Evolutionary conservation across 352 stramenopile species (phyloP).

Genomic region (Pythium dissimile): DNA sequence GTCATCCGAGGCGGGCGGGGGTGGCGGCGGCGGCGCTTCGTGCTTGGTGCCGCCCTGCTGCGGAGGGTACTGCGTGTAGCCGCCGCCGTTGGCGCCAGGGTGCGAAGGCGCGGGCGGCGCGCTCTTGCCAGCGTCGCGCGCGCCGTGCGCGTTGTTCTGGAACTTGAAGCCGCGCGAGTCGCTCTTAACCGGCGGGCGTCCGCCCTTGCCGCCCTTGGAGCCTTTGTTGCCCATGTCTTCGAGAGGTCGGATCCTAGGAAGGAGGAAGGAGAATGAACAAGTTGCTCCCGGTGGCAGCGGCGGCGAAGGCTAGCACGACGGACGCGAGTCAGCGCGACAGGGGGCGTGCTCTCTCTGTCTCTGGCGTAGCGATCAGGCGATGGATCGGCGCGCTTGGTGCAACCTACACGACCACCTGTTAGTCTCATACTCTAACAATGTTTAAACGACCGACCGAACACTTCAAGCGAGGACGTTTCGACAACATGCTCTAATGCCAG

Average conservation of each 20-base stretch:
- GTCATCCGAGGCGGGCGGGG: constrained; percentile 32
- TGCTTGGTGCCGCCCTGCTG: background rate
- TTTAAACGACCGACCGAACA: constrained; percentile 17
- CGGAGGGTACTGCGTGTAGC: constrained; percentile 21
- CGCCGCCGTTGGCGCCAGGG: constrained; percentile 16
- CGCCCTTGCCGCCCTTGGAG: constrained; percentile 64
- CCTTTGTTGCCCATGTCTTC: constrained; percentile 77
- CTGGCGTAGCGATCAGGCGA: constrained; percentile 18
- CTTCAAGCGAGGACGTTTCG: constrained; percentile 15
- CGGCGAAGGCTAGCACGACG: background rate
- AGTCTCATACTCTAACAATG: background rate
- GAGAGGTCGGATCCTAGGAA: background rate
- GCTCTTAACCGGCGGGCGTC: constrained; percentile 78
- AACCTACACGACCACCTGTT: constrained; percentile 26
- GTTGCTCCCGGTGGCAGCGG: background rate
- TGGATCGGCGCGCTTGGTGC: constrained; percentile 7
- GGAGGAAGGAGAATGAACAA: constrained; percentile 9
- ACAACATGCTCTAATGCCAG: background rate
- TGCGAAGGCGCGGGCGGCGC: constrained; percentile 66
- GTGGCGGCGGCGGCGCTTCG: constrained; percentile 4
- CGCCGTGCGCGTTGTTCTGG: constrained; percentile 36
- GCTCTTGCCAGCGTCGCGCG: constrained; percentile 65
- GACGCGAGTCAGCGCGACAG: constrained; percentile 14
- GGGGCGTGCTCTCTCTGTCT: constrained; percentile 11
- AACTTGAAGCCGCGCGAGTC: constrained; percentile 83